These are phyloP conservation scores for Xylariaceae sp. DNA, from an alignment of 2,329 filamentous ascomycete species.

Conservation along the genomic window DNA sequence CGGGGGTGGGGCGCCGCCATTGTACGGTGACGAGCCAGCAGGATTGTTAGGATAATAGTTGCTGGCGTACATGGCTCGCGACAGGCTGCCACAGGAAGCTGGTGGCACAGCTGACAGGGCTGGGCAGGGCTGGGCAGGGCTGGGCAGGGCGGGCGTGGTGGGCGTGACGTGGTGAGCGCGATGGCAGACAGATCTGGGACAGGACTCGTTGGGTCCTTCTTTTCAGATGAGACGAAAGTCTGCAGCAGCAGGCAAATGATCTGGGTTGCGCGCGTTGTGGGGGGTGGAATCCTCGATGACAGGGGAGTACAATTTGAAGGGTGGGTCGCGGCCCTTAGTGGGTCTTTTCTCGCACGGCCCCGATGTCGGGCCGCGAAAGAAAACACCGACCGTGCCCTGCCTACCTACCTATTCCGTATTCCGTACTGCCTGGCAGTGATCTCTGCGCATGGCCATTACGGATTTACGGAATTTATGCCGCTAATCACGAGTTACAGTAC, in stretches of 20 bases:
- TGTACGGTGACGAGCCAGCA: constrained; percentile 45
- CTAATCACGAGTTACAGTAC: background rate
- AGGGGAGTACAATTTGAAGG: constrained; percentile 20
- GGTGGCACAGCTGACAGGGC: constrained; percentile 30
- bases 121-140: constrained; percentile 27
- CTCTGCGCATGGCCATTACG: too few species aligned
- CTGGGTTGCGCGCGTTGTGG: constrained; percentile 30
- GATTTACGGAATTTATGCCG: too few species aligned
- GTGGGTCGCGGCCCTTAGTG: background rate
- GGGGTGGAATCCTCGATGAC: constrained; percentile 27
- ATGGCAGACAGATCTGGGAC: constrained; percentile 26
- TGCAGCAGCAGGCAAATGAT: constrained; percentile 14
- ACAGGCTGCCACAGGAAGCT: constrained; percentile 29
- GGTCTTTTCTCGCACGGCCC: background rate
- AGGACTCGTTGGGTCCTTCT: constrained; percentile 25
- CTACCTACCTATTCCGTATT: background rate
- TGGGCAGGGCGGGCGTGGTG: constrained; percentile 7
- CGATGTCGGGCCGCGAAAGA: background rate
- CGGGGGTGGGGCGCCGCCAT: constrained; percentile 39
- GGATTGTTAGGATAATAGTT: constrained; percentile 50
- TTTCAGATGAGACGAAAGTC: constrained; percentile 25
- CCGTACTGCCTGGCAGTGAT: background rate
- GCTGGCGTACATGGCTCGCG: constrained; percentile 49
- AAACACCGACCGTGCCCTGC: background rate
- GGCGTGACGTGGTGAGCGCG: constrained; percentile 15